Base-by-base conservation (phyloP, 768 basidiomycete genomes). In the Leucocoprinus leucothites region DNA sequence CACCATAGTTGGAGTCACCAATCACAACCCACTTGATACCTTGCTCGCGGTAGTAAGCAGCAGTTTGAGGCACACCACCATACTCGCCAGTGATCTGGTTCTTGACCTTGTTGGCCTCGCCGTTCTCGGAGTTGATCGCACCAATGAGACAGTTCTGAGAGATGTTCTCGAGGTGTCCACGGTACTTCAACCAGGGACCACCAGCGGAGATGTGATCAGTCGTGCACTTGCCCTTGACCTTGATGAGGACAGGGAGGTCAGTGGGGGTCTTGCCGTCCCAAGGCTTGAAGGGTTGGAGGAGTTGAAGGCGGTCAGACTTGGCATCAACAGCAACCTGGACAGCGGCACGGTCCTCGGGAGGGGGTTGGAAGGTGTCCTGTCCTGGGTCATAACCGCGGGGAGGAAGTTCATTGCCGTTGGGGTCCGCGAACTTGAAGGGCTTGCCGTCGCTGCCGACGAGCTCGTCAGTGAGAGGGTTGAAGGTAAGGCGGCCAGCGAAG, bases 161-260 rank as follows among this genome's bases (percentile, higher is more conserved):
- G 69, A 97, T 98, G 81, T 98, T 98, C 72, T 97, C 82, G 66
- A 98, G 86, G 74, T 98, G 96, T 59, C 96, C 96, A 79, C 96
- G 93, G 81, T 95, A 98, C 77, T 98, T 98, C 78, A 98, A 84
- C 96, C 96, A 98, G 43, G 96, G 96, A 57, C 96, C 96, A 79
- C 95, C 96, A 68, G 95, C 95, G 58, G 88, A 91, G 71, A 96
- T 94, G 73, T 96, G 93, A 70, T 96, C 94, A 60, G 94, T 94
- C 40, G 93, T 99, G 89, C 97, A 99, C 80, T 99, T 99, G 82
- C 96, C 96, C 78, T 86, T 81, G 62, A 92, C 97, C 83, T 99
- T 99, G 82, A 99, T 99, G 68, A 99, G 78, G 59, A 99, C 79
- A 9, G 96, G 96, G 60, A 95, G 82, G 63, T 91, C 89, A 53